Evolutionary conservation across 768 basidiomycete genomes (phyloP).

Genomic region (Rhizopogon roseolus): DNA sequence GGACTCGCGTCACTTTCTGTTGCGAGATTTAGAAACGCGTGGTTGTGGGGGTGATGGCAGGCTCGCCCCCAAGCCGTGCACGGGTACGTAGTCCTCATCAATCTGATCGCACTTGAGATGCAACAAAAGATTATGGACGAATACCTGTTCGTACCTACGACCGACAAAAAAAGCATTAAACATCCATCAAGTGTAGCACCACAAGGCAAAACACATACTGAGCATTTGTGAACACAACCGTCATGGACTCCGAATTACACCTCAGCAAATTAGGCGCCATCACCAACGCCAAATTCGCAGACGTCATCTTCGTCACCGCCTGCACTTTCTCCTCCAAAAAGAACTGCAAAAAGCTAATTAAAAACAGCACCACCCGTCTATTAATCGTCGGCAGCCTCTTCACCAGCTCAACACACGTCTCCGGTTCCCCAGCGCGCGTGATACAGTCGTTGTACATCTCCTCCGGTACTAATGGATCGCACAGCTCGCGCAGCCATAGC

Average conservation of each 20-base stretch:
- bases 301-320: conserved; percentile 81
- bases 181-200: not conserved
- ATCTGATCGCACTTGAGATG: conserved; percentile 72
- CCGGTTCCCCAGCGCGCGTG: conserved; percentile 56
- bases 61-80: conserved; percentile 75
- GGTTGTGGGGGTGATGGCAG: conserved; percentile 37
- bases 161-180: conserved; percentile 6
- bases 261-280: conserved; percentile 90
- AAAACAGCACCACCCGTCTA: conserved; percentile 79
- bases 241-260: conserved; percentile 84
- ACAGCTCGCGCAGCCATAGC: conserved; percentile 88
- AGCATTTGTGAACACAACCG: conserved; percentile 86
- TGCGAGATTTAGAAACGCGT: conserved; percentile 52
- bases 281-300: conserved; percentile 81
- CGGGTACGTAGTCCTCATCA: conserved; percentile 75
- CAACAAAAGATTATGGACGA: conserved; percentile 79
- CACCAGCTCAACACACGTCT: conserved; percentile 70
- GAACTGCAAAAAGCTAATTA: conserved; percentile 86
- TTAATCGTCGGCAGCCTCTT: conserved; percentile 80
- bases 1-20: conserved; percentile 32
- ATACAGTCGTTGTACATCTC: conserved; percentile 92
- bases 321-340: conserved; percentile 80
- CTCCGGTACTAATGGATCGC: conserved; percentile 87
- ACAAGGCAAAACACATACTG: conserved; percentile 50
- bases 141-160: conserved; percentile 78